Conservation (phyloP, 495 filamentous ascomycete species). For the Chaetomium cochliodes region DNA sequence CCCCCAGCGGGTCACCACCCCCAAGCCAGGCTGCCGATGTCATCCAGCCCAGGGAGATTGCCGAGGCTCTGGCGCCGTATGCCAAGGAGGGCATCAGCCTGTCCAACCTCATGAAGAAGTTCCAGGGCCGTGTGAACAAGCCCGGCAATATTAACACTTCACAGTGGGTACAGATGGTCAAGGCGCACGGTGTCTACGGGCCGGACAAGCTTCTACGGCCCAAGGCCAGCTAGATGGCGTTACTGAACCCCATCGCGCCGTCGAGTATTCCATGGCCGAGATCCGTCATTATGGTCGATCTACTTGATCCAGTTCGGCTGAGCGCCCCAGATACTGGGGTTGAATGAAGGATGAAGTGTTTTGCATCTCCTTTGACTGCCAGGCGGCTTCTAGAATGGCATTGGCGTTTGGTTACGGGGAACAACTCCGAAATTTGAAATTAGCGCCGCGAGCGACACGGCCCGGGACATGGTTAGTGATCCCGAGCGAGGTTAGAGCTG, state of each 20-base stretch:
- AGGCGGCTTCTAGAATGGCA: background rate
- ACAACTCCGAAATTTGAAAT: background rate
- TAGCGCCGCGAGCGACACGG: background rate
- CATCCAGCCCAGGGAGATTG: constrained; percentile 55
- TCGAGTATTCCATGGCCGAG: no score
- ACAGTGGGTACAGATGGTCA: constrained; percentile 57
- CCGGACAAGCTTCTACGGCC: constrained; percentile 46
- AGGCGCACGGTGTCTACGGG: constrained; percentile 42
- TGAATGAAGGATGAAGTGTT: background rate
- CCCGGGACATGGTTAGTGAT: background rate
- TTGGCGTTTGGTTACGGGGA: background rate
- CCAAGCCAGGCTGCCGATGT: constrained; percentile 26
- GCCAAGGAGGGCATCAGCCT: constrained; percentile 63
- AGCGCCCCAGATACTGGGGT: background rate
- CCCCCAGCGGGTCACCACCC: constrained; percentile 30
- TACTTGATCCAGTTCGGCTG: background rate
- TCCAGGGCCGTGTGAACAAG: constrained; percentile 58
- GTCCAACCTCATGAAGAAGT: constrained; percentile 57
- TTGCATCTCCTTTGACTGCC: background rate
- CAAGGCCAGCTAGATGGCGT: constrained; percentile 23
- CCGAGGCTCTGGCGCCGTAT: constrained; percentile 52
- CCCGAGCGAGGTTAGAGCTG: background rate
- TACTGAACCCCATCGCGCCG: background rate
- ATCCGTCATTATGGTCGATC: background rate
- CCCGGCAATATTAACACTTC: constrained; percentile 40